A percentile compares a stretch with the other conserved stretches of the same genome.
Conservation (phyloP, 2,329 filamentous ascomycete species). For the Arthrinium puccinioides region DNA sequence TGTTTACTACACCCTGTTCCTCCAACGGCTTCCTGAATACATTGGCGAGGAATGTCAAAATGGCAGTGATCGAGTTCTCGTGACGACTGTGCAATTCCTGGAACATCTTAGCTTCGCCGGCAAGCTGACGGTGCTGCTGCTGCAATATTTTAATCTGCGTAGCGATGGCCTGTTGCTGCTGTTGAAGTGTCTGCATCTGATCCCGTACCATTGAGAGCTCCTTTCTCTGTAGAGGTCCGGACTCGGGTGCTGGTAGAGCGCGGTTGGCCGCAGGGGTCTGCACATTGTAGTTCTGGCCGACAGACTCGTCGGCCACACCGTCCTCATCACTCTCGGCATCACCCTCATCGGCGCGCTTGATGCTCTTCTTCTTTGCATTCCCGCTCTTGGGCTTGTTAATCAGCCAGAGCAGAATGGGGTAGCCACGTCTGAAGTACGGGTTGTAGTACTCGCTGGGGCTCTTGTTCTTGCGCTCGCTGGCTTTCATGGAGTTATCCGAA, state of each 20-base stretch:
- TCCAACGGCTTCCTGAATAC: conserved; percentile 93
- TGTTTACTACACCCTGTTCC: conserved; percentile 67
- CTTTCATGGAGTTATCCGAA: conserved; percentile 95
- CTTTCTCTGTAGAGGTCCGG: conserved; percentile 52
- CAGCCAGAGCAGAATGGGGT: conserved; percentile 88
- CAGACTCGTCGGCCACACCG: conserved; percentile 29
- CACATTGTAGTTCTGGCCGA: conserved; percentile 31
- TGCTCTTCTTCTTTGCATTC: conserved; percentile 42
- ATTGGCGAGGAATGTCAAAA: conserved; percentile 91
- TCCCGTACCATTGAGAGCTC: conserved; percentile 72
- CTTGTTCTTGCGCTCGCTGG: conserved; percentile 94
- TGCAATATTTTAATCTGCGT: conserved; percentile 73
- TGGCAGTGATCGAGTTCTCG: conserved; percentile 98
- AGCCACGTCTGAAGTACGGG: conserved; percentile 87
- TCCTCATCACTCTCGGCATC: conserved; percentile 69
- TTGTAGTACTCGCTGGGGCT: conserved; percentile 98
- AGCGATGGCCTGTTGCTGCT: conserved; percentile 81
- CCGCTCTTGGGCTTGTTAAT: conserved; percentile 91
- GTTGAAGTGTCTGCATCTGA: conserved; percentile 74
- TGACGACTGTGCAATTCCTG: conserved; percentile 92
- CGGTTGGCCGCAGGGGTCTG: conserved; percentile 17
- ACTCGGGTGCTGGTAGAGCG: conserved; percentile 34
- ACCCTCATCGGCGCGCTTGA: conserved; percentile 53
- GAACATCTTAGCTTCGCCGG: conserved; percentile 80
- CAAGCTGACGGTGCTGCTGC: conserved; percentile 80